These are phyloP conservation scores for Hypoxylon sp. DNA, from an alignment of 2,329 filamentous ascomycete genomes.

Conservation along the genomic window DNA sequence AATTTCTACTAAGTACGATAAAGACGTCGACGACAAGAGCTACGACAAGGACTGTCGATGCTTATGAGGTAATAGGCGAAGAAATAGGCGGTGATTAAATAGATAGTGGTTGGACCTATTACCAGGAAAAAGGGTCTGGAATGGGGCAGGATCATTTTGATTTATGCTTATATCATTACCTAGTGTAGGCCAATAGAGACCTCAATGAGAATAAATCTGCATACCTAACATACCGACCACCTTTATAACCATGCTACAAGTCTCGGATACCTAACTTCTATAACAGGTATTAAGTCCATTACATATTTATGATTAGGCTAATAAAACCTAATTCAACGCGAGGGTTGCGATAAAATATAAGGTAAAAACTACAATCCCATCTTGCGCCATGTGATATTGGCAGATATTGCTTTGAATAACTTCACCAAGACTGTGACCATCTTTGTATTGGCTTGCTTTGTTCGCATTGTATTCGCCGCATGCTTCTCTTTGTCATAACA, in stretches of 20 bases:
- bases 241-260: not conserved
- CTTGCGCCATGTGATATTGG: not conserved
- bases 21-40: no score
- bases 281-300: not conserved
- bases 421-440: not conserved
- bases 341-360: not conserved
- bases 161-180: not conserved
- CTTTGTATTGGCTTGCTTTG: constrained; percentile 12
- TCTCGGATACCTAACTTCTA: no score
- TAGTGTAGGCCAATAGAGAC: not conserved
- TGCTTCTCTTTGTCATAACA: not conserved
- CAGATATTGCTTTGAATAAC: not conserved
- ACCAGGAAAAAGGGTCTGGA: not conserved
- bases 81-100: no score
- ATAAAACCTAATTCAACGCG: not conserved
- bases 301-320: not conserved
- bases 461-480: constrained; percentile 13
- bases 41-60: no score
- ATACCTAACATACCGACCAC: not conserved
- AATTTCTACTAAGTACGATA: not conserved
- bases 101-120: not conserved
- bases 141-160: not conserved
- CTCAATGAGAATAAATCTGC: not conserved
- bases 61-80: no score
- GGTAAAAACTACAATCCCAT: not conserved